phyloP scores from a whole-genome alignment of 352 stramenopile species.

The Phytophthora nicotianae region DNA sequence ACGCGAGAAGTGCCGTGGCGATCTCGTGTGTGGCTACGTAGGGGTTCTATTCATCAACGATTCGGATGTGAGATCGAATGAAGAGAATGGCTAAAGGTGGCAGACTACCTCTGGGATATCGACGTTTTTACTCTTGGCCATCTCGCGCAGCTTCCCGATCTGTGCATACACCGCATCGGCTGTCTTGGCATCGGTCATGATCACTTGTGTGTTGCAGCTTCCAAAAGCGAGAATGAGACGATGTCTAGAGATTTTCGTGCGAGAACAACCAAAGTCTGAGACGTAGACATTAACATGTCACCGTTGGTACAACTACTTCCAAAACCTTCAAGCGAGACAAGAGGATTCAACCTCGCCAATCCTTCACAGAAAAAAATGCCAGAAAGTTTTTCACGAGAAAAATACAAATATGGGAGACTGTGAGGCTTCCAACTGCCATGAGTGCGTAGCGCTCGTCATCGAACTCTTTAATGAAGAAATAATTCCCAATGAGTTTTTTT shows the following conservation, averaged over 20 bases:
- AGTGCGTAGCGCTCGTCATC: not conserved
- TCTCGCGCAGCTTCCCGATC: conserved; percentile 30
- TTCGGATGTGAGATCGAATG: not conserved
- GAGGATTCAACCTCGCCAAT: conserved; percentile 5
- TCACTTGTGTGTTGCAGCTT: conserved; percentile 3
- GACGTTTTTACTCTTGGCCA: conserved; percentile 23
- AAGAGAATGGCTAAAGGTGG: not conserved
- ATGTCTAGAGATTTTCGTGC: conserved; percentile 2
- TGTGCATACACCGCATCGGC: conserved; percentile 27
- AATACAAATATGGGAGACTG: conserved; percentile 16
- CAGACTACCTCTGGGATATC: conserved; percentile 32
- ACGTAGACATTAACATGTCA: conserved; percentile 24
- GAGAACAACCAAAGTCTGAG: conserved; percentile 9
- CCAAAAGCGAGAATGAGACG: conserved; percentile 28
- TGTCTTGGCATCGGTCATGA: conserved; percentile 27
- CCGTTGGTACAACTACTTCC: conserved; percentile 1
- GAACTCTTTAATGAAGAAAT: not conserved
- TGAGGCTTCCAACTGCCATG: conserved; percentile 7
- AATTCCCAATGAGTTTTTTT: not conserved
- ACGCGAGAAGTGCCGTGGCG: conserved; percentile 30
- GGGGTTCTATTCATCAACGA: conserved; percentile 21
- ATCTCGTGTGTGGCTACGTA: conserved; percentile 31
- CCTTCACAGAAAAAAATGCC: not conserved
- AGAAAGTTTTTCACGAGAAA: not conserved
- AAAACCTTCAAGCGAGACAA: conserved; percentile 22